Evolutionary conservation across 441 rosid genomes (phyloP), one percentile per base, ranked within the genome.

Genomic region (Viola pubescens): DNA sequence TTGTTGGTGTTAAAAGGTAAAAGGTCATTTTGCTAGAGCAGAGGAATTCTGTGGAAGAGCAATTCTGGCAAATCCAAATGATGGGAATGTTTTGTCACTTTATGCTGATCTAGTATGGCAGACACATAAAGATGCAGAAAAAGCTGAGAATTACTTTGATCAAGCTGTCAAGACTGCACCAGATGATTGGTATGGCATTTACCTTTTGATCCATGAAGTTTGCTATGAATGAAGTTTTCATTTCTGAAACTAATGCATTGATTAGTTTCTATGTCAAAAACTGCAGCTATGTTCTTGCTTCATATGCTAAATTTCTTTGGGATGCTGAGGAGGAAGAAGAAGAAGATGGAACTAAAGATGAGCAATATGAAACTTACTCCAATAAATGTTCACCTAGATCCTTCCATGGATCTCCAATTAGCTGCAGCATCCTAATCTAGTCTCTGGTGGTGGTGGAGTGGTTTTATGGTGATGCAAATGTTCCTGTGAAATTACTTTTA

Each of bases 261-360:
- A 43, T 43, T 6, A 9, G 10, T 47, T 38, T 6, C 4, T 54
- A 26, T 26, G 34, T 26, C 34, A 26, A 26, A 26, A 26, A 26
- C 34, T 67, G 72, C 78, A 88, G 95, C 58, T 79, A 70, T 67
- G 81, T 82, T 48, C 75, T 71, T 56, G 88, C 85, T 61, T 80
- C 95, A 52, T 85, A 83, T 72, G 91, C 89, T 34, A 79, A 56
- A 52, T 85, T 88, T 69, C 70, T 85, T 9, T 80, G 88, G 89
- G 91, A 83, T 59, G 75, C 62, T 58, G 86, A 81, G 14, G 87
- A 86, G 6, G 79, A 73, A 51, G 77, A 58, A 43, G 73, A 80
- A 43, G 74, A 70, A 11, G 39, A 69, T 2, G 64, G 66, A 34
- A 46, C 4, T 39, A 59, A 66, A 47, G 61, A 47, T 13, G 13